Evolutionary conservation across 306 rosid genomes (phyloP).

Genomic region (Cucurbita maxima): DNA sequence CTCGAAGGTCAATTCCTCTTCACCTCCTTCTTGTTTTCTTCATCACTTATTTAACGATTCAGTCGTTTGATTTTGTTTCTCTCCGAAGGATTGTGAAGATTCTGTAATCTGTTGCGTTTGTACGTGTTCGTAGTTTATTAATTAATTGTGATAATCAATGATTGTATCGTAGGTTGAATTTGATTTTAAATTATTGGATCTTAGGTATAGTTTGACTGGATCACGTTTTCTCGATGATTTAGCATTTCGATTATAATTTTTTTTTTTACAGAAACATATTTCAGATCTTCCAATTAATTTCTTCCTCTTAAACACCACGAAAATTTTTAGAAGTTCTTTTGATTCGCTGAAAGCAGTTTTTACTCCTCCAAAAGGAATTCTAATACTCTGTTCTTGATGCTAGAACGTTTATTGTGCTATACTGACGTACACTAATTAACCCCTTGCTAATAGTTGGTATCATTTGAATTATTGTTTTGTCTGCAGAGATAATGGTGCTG

Average conservation of each 20-base stretch:
- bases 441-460: background rate
- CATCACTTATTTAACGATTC: background rate
- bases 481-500: constrained; percentile 56
- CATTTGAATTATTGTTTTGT: background rate
- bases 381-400: background rate
- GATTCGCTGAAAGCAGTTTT: background rate
- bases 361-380: background rate
- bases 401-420: background rate
- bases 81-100: background rate
- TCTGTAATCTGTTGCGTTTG: background rate
- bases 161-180: background rate
- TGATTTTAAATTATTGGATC: background rate
- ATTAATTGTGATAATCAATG: background rate
- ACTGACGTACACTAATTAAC: background rate
- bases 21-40: background rate
- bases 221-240: background rate
- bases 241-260: background rate
- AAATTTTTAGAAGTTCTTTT: background rate
- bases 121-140: background rate
- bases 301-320: background rate
- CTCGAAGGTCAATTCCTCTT: constrained; percentile 16
- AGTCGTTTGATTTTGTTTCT: background rate
- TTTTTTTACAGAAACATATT: too few species aligned
- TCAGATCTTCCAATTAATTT: background rate
- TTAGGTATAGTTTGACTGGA: background rate